phyloP scores from a whole-genome alignment of 2,329 filamentous ascomycete species.

The Zasmidium cellare region DNA sequence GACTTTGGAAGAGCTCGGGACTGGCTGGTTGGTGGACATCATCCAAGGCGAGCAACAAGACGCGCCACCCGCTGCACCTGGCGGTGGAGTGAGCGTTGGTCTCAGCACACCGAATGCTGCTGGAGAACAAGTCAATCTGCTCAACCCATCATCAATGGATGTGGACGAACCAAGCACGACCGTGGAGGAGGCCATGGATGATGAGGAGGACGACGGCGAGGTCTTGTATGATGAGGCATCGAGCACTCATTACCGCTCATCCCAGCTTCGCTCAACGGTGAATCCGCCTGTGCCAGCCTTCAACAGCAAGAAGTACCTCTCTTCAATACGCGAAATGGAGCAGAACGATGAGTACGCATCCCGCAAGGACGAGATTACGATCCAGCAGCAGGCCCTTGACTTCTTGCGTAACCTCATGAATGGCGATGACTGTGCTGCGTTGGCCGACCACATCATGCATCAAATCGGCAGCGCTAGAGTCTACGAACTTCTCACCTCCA shows the following conservation, averaged over 20 bases:
- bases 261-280: constrained; percentile 36
- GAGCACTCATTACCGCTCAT: constrained; percentile 38
- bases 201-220: constrained; percentile 43
- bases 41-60: constrained; percentile 60
- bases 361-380: constrained; percentile 76
- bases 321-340: constrained; percentile 48
- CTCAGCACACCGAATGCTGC: constrained; percentile 56
- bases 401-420: constrained; percentile 88
- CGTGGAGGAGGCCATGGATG: constrained; percentile 30
- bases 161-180: constrained; percentile 28
- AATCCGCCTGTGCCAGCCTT: constrained; percentile 24
- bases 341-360: constrained; percentile 63
- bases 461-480: constrained; percentile 74
- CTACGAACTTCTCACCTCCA: constrained; percentile 77
- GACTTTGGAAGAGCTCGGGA: constrained; percentile 73
- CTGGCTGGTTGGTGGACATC: constrained; percentile 77
- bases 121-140: constrained; percentile 60
- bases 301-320: constrained; percentile 31
- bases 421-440: constrained; percentile 59
- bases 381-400: constrained; percentile 88
- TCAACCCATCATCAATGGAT: constrained; percentile 51
- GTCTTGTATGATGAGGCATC: constrained; percentile 44
- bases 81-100: constrained; percentile 47
- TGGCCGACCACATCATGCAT: constrained; percentile 82
- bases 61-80: constrained; percentile 38